These are phyloP conservation scores for Dioszegia crocea DNA, from an alignment of 768 basidiomycete genomes.

Conservation along the genomic window DNA sequence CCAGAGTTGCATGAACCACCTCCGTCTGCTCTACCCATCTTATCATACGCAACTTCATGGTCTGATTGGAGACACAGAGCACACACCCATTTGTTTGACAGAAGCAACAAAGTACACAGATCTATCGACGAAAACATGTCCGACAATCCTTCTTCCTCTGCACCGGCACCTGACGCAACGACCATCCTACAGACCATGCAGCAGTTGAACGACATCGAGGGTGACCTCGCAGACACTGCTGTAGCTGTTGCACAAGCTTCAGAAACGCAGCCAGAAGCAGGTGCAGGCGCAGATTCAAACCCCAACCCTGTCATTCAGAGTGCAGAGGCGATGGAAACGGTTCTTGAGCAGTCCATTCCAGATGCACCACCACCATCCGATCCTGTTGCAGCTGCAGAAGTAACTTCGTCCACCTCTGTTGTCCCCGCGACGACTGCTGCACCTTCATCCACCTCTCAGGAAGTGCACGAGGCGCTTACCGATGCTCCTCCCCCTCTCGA, in stretches of 20 bases:
- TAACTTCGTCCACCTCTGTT: too few relatives aligned
- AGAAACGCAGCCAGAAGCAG: neutral
- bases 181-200: constrained; percentile 33
- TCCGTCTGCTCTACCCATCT: too few relatives aligned
- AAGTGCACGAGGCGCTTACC: neutral
- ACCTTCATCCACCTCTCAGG: neutral
- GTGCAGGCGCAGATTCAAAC: neutral
- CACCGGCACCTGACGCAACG: constrained; percentile 4
- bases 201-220: constrained; percentile 37
- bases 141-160: neutral
- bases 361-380: constrained; percentile 15
- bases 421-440: neutral
- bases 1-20: neutral
- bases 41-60: too few relatives aligned
- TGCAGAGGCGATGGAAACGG: constrained; percentile 28
- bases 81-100: too few relatives aligned
- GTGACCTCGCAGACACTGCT: constrained; percentile 37
- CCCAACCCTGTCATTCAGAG: constrained; percentile 19
- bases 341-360: constrained; percentile 35
- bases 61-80: too few relatives aligned
- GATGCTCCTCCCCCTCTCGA: neutral
- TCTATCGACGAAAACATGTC: constrained; percentile 2
- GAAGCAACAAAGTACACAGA: too few relatives aligned
- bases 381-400: neutral
- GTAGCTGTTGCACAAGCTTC: constrained; percentile 19